Conservation (phyloP, 1,284 basidiomycete genomes). For the Apiotrichum laibachii region DNA sequence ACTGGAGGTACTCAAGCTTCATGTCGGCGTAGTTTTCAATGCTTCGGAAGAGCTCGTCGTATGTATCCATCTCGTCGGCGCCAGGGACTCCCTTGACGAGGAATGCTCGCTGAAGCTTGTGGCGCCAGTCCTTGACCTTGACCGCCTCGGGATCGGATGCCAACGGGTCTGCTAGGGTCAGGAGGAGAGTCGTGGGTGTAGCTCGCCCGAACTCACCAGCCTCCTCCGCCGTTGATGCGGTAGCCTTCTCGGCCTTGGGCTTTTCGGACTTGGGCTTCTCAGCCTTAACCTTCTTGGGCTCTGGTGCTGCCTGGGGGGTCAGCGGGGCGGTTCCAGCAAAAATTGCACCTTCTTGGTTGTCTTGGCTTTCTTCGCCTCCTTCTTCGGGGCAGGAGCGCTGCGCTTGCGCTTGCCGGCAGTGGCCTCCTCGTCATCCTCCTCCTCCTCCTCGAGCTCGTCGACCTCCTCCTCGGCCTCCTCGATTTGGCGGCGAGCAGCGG, state of each 20-base stretch:
- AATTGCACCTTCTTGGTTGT: slow-evolving; percentile 36
- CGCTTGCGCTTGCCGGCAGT: slow-evolving; percentile 58
- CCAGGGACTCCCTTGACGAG: slow-evolving; percentile 56
- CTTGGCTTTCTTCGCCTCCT: slow-evolving; percentile 59
- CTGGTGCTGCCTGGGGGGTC: not conserved
- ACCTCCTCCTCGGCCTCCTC: slow-evolving; percentile 62
- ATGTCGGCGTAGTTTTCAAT: slow-evolving; percentile 82
- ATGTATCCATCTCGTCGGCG: slow-evolving; percentile 69
- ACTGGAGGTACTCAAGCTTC: slow-evolving; percentile 80
- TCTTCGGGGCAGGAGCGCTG: slow-evolving; percentile 53
- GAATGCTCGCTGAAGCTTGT: slow-evolving; percentile 86
- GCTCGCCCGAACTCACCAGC: slow-evolving; percentile 28
- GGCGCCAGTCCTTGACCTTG: slow-evolving; percentile 81
- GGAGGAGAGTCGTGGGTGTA: not conserved
- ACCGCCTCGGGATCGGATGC: slow-evolving; percentile 62
- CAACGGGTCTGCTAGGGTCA: not conserved
- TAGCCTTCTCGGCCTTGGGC: slow-evolving; percentile 28
- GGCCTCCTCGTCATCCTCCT: slow-evolving; percentile 57
- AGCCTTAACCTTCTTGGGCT: slow-evolving; percentile 41
- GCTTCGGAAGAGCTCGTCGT: slow-evolving; percentile 73
- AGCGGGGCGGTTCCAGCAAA: not conserved
- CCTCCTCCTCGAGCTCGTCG: slow-evolving; percentile 60
- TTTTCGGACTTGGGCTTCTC: slow-evolving; percentile 39
- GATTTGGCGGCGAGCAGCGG: slow-evolving; percentile 57
- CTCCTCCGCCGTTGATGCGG: slow-evolving; percentile 23